Evolutionary conservation across 2,329 filamentous ascomycete genomes (phyloP).

Genomic region (Drechslerella stenobrocha): DNA sequence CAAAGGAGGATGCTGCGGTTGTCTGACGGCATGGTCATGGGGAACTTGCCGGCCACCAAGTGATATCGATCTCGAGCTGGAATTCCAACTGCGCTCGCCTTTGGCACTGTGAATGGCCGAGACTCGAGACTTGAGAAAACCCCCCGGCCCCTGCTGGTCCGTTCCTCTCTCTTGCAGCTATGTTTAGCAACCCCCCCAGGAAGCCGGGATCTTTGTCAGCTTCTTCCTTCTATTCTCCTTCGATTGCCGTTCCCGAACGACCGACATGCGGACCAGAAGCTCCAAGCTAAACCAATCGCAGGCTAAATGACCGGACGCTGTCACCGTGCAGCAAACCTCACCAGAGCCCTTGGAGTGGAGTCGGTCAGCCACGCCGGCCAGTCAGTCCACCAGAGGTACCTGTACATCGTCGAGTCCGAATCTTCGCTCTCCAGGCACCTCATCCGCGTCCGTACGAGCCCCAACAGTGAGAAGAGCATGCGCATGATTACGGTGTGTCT

Average conservation of each 20-base stretch:
- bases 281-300: slow-evolving; percentile 1
- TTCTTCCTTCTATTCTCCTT: slow-evolving; percentile 43
- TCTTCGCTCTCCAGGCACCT: too few relatives aligned
- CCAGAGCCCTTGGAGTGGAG: slow-evolving; percentile 21
- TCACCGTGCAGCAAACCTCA: slow-evolving; percentile 13
- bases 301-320: slow-evolving; percentile 44
- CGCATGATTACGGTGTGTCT: slow-evolving; percentile 14
- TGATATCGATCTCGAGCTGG: slow-evolving; percentile 14
- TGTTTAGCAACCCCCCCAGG: slow-evolving; percentile 44
- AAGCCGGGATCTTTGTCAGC: slow-evolving; percentile 32
- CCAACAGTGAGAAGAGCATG: background rate
- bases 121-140: slow-evolving; percentile 1
- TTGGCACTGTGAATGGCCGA: too few relatives aligned
- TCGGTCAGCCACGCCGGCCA: slow-evolving; percentile 8
- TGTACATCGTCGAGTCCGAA: slow-evolving; percentile 33
- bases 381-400: slow-evolving; percentile 14
- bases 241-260: slow-evolving; percentile 47
- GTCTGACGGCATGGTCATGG: slow-evolving; percentile 40
- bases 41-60: slow-evolving; percentile 17
- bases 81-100: slow-evolving; percentile 7
- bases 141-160: slow-evolving; percentile 22
- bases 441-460: too few relatives aligned
- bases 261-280: slow-evolving; percentile 12
- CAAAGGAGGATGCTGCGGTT: slow-evolving; percentile 40
- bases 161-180: slow-evolving; percentile 20